A percentile compares a stretch with the other conserved stretches of the same genome.
Evolutionary conservation across 2,329 filamentous ascomycete species (phyloP).

Genomic region (Pseudocercospora musae): DNA sequence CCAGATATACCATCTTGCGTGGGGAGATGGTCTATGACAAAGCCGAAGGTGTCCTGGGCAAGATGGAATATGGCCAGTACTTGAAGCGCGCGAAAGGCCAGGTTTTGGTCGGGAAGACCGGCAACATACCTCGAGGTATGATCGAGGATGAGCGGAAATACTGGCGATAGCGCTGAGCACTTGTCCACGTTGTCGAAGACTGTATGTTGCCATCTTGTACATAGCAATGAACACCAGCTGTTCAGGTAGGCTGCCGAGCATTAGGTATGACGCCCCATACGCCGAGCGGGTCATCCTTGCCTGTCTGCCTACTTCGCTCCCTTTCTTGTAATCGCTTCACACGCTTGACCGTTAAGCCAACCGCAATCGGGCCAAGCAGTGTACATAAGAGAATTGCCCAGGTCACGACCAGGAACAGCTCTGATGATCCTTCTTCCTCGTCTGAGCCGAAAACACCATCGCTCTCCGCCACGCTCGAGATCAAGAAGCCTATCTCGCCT

Average conservation of each 20-base stretch:
- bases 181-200: not conserved
- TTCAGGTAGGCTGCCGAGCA: not conserved
- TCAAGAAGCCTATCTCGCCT: conserved; percentile 78
- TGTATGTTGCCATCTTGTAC: not conserved
- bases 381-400: conserved; percentile 57
- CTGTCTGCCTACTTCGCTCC: conserved; percentile 9
- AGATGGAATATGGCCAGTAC: conserved; percentile 35
- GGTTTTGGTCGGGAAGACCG: conserved; percentile 31
- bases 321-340: conserved; percentile 41
- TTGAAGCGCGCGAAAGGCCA: conserved; percentile 38
- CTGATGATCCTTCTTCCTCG: conserved; percentile 32
- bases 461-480: conserved; percentile 64
- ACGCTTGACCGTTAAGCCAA: conserved; percentile 49
- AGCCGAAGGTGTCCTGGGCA: conserved; percentile 46
- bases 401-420: conserved; percentile 53
- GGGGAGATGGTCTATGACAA: conserved; percentile 59
- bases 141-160: conserved; percentile 30
- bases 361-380: conserved; percentile 52
- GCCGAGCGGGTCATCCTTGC: conserved; percentile 19
- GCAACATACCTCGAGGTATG: conserved; percentile 33
- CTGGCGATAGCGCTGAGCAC: conserved; percentile 21
- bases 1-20: conserved; percentile 58
- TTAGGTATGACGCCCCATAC: conserved; percentile 13
- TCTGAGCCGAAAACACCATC: conserved; percentile 46
- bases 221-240: not conserved